phyloP scores from a whole-genome alignment of 1,284 basidiomycete genomes.

The Phenoliferia sp. region DNA sequence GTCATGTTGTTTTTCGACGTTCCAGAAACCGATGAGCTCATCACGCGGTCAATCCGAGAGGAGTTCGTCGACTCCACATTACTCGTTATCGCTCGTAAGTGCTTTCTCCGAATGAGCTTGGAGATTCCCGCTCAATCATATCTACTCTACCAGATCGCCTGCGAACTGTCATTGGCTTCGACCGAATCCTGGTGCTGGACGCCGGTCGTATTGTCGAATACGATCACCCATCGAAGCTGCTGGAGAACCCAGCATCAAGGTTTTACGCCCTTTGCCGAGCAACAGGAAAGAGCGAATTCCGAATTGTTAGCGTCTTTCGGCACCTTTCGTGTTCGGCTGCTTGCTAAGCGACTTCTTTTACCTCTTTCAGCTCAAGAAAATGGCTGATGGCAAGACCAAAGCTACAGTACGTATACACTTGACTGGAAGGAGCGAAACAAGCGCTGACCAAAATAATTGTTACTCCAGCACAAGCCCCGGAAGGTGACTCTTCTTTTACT shows the following conservation, averaged over 20 bases:
- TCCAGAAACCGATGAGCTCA: conserved; percentile 59
- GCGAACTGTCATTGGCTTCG: conserved; percentile 43
- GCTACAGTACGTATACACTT: conserved; percentile 2
- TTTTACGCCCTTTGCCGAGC: conserved; percentile 31
- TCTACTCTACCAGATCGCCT: conserved; percentile 30
- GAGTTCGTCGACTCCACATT: conserved; percentile 71
- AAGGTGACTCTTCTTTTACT: no score
- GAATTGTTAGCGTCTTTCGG: conserved; percentile 3
- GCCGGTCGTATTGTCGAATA: conserved; percentile 31
- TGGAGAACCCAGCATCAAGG: conserved; percentile 28
- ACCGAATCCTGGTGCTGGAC: conserved; percentile 48
- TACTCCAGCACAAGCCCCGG: background rate
- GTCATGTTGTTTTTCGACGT: background rate
- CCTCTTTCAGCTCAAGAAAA: conserved; percentile 15
- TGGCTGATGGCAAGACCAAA: conserved; percentile 18
- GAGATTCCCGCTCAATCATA: background rate
- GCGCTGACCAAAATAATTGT: background rate
- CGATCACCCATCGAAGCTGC: conserved; percentile 21
- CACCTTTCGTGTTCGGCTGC: background rate
- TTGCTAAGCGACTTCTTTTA: background rate
- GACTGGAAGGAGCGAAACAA: background rate
- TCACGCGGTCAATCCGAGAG: conserved; percentile 72
- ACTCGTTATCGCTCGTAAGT: conserved; percentile 55
- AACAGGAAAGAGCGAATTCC: conserved; percentile 26
- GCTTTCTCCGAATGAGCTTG: conserved; percentile 22